Conservation (phyloP, 441 rosid genomes). For the Pelargonium citronellum region DNA sequence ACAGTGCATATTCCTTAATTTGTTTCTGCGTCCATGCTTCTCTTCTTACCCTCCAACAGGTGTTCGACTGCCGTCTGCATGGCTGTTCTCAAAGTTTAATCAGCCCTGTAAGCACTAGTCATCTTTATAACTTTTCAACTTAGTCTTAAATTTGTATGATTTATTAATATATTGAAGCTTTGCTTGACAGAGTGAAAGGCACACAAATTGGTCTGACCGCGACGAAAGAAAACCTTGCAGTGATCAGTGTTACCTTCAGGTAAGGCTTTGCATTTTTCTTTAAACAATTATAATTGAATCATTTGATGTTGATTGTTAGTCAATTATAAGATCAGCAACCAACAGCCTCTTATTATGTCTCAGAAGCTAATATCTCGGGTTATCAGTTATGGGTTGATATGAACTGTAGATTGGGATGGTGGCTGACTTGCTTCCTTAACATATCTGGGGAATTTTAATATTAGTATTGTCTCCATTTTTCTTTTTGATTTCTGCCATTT, state of each 20-base stretch:
- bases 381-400: neutral
- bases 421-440: neutral
- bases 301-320: no score
- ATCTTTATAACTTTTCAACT: slow-evolving; percentile 9
- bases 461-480: slow-evolving; percentile 2
- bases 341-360: neutral
- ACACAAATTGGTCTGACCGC: slow-evolving; percentile 43
- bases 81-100: slow-evolving; percentile 63
- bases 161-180: slow-evolving; percentile 22
- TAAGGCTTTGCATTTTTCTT: slow-evolving; percentile 25
- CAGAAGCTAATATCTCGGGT: neutral
- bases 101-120: slow-evolving; percentile 48
- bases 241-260: slow-evolving; percentile 69
- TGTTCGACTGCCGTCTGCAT: slow-evolving; percentile 74
- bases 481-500: slow-evolving; percentile 11
- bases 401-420: neutral
- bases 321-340: neutral
- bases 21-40: slow-evolving; percentile 21
- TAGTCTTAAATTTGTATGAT: slow-evolving; percentile 6
- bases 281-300: neutral
- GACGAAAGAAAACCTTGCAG: slow-evolving; percentile 72
- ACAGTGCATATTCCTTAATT: slow-evolving; percentile 14
- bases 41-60: slow-evolving; percentile 40
- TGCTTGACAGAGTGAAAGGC: slow-evolving; percentile 58
- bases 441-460: neutral